Percentiles rank a stretch among this genome's conserved stretches.
These are phyloP conservation scores for Trichoderma erinaceum DNA, from an alignment of 495 filamentous ascomycete species.

Conservation along the genomic window DNA sequence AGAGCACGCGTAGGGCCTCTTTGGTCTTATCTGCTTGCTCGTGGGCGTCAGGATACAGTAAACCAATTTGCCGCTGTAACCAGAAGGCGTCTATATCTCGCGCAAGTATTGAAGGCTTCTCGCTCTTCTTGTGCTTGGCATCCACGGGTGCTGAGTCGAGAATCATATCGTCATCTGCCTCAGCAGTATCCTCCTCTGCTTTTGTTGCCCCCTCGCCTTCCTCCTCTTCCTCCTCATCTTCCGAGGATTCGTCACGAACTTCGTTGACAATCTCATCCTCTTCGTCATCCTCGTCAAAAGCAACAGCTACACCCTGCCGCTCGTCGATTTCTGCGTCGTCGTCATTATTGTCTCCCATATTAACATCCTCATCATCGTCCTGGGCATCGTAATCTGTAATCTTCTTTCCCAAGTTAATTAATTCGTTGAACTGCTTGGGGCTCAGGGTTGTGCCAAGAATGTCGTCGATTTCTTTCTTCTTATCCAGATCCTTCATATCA, in stretches of 20 bases:
- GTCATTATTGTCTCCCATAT: constrained; percentile 52
- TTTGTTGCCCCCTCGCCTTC: constrained; percentile 46
- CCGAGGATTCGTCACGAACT: constrained; percentile 68
- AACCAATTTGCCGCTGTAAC: constrained; percentile 88
- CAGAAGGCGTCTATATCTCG: constrained; percentile 95
- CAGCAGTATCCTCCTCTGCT: constrained; percentile 62
- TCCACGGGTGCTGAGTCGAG: constrained; percentile 56
- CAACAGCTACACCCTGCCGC: constrained; percentile 91
- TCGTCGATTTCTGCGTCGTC: constrained; percentile 76
- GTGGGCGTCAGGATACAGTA: constrained; percentile 82
- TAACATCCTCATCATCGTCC: constrained; percentile 91
- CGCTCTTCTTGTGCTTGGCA: constrained; percentile 34
- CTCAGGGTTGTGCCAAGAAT: constrained; percentile 74
- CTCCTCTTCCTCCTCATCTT: constrained; percentile 51
- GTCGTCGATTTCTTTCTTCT: constrained; percentile 96
- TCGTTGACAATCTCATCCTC: constrained; percentile 64
- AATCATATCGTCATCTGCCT: constrained; percentile 67
- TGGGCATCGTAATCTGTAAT: constrained; percentile 98
- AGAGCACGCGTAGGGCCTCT: constrained; percentile 72
- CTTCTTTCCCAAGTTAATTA: constrained; percentile 96
- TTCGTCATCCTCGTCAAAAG: constrained; percentile 90
- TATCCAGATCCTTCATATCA: constrained; percentile 93
- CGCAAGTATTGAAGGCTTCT: constrained; percentile 63
- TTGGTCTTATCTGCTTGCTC: constrained; percentile 82
- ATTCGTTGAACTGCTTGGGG: constrained; percentile 91